Base-by-base conservation (phyloP, 495 filamentous ascomycete genomes). In the Friedmanniomyces simplex region DNA sequence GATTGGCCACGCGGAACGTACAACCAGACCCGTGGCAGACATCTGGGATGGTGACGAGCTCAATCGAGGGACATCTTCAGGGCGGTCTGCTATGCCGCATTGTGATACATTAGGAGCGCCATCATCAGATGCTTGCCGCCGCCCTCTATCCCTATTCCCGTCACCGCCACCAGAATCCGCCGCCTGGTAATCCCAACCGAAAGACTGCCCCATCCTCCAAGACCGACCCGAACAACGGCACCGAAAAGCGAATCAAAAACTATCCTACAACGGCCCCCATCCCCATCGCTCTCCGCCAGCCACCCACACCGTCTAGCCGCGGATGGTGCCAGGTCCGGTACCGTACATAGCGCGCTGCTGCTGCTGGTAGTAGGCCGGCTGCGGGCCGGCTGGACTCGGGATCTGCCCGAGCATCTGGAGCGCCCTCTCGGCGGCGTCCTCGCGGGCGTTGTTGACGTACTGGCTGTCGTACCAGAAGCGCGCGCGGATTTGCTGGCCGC, bases 391-490 rank as follows among this genome's bases (percentile, higher is more conserved):
- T 11, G 60, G 60, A 13, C 16, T 21, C 14, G 61, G 57, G 22
- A 57, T 22, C 58, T 61, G 58, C n/a, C 59, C 62, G 3, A 64
- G 39, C 24, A 36, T 18, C 51, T 63, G 61, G 0, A 67, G 60
- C n/a, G 65, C 65, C 5, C 48, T 28, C 49, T 67, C 59, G 64
- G 90, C 89, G 34, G 88, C 90, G 69, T 96, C 90, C 66, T 96
- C 91, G 70, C 81, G 87, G 52, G 91, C 90, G 66, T 91, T 93
- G 72, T 90, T 80, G 72, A 89, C 72, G 64, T 85, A 86, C 61
- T 88, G 79, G 37, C 88, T 90, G 69, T 94, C 89, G 71, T 94
- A 96, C 89, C 87, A 96, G 74, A 83, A 94, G 56, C 88, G 82
- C 39, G 89, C 91, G 10, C 73, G 56, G 66, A 84, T 74, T 45